Conservation (phyloP, 768 basidiomycete species). For the Myochromella boudieri region DNA sequence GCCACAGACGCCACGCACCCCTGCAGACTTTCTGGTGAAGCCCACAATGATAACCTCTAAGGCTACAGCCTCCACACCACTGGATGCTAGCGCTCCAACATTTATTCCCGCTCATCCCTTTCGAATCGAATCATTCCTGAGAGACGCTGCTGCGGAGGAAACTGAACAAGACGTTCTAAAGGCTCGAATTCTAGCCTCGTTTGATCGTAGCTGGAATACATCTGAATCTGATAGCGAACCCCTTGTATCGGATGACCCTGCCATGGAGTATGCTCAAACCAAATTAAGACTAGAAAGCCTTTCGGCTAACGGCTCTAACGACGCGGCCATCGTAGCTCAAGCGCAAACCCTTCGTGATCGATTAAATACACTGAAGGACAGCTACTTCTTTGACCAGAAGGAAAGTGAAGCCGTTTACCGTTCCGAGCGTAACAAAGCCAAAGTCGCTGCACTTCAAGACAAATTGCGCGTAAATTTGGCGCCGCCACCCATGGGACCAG, state of each 20-base stretch:
- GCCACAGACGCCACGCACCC: conserved; percentile 34
- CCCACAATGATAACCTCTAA: conserved; percentile 19
- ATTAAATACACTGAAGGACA: conserved; percentile 44
- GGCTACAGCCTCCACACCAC: conserved; percentile 22
- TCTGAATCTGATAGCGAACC: conserved; percentile 29
- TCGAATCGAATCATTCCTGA: conserved; percentile 5
- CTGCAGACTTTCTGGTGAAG: conserved; percentile 30
- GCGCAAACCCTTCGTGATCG: conserved; percentile 42
- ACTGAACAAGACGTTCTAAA: conserved; percentile 15
- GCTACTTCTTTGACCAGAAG: conserved; percentile 71
- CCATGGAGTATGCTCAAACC: conserved; percentile 58
- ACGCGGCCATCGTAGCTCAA: conserved; percentile 25
- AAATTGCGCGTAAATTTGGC: conserved; percentile 29
- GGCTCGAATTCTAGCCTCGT: conserved; percentile 16
- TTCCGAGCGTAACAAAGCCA: conserved; percentile 50
- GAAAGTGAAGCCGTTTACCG: conserved; percentile 63
- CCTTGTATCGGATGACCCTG: conserved; percentile 53
- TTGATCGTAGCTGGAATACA: conserved; percentile 18
- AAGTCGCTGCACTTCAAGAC: conserved; percentile 43
- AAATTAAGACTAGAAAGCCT: conserved; percentile 57
- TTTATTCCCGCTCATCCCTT: conserved; percentile 34
- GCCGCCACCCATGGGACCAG: neutral
- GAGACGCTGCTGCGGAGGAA: conserved; percentile 13
- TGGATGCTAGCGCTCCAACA: conserved; percentile 39
- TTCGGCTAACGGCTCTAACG: conserved; percentile 27